These are phyloP conservation scores for Aspergillus avenaceus DNA, from an alignment of 495 filamentous ascomycete genomes.

Conservation along the genomic window DNA sequence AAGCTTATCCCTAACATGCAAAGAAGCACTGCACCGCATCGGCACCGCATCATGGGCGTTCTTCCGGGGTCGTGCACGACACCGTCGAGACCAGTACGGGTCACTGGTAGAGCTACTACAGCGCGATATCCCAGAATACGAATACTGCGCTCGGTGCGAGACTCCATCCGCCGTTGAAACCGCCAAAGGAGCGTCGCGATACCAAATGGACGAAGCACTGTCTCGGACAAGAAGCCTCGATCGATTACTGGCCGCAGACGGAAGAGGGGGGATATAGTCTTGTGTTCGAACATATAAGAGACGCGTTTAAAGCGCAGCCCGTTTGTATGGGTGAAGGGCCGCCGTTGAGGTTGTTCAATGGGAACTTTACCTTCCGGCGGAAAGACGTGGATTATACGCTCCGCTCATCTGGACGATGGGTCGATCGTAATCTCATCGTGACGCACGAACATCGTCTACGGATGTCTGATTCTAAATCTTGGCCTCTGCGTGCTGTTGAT, in stretches of 20 bases:
- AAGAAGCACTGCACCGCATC: background rate
- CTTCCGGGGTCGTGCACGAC: background rate
- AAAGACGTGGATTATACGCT: background rate
- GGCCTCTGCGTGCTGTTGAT: background rate
- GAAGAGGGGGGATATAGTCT: background rate
- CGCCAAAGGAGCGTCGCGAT: slow-evolving; percentile 1
- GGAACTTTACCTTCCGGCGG: background rate
- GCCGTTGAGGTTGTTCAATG: background rate
- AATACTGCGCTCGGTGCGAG: slow-evolving; percentile 1
- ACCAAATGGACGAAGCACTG: slow-evolving; percentile 1
- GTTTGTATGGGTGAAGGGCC: background rate
- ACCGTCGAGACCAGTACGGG: background rate
- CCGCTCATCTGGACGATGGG: background rate
- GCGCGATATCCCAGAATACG: background rate
- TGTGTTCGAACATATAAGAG: background rate
- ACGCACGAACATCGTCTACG: slow-evolving; percentile 1
- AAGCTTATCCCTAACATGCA: slow-evolving; percentile 7
- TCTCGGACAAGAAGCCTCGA: background rate
- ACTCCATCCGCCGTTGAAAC: slow-evolving; percentile 5
- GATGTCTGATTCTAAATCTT: background rate
- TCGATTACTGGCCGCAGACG: slow-evolving; percentile 7
- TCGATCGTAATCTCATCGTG: background rate
- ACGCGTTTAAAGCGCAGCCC: slow-evolving; percentile 1
- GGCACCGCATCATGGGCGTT: background rate
- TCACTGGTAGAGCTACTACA: slow-evolving; percentile 1